phyloP scores from a whole-genome alignment of 495 filamentous ascomycete genomes.

The Bryoglossum gracile region DNA sequence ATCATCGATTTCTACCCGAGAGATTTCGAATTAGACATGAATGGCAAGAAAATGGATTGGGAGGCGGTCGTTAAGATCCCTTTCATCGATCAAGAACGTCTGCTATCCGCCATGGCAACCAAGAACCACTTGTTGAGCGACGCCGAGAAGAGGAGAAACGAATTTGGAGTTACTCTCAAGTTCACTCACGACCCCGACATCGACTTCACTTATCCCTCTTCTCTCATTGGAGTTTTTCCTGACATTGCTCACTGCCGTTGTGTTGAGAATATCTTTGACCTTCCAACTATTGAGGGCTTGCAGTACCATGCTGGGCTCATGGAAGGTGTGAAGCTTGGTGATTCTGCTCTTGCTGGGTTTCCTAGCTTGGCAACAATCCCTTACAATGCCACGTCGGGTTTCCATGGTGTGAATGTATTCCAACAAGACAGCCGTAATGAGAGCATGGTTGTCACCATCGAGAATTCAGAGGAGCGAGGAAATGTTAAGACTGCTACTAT shows the following conservation, averaged over 20 bases:
- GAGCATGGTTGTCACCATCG: conserved; percentile 85
- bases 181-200: conserved; percentile 77
- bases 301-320: conserved; percentile 80
- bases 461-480: conserved; percentile 63
- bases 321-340: conserved; percentile 78
- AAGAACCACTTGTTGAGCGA: conserved; percentile 69
- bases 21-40: conserved; percentile 98
- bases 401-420: conserved; percentile 94
- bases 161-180: conserved; percentile 86
- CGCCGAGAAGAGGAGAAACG: conserved; percentile 73
- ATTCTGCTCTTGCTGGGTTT: conserved; percentile 81
- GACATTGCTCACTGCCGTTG: conserved; percentile 83
- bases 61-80: conserved; percentile 98
- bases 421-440: conserved; percentile 94
- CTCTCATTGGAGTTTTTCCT: conserved; percentile 84
- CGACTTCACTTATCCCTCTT: conserved; percentile 76
- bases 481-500: conserved; percentile 63
- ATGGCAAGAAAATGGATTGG: conserved; percentile 99
- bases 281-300: conserved; percentile 85
- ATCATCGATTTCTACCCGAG: conserved; percentile 98
- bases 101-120: conserved; percentile 78
- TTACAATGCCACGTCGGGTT: conserved; percentile 69
- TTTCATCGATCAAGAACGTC: conserved; percentile 86
- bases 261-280: conserved; percentile 89
- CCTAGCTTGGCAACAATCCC: conserved; percentile 80